phyloP scores from a whole-genome alignment of 2,329 filamentous ascomycete species.

The Aspergillus flavus region DNA sequence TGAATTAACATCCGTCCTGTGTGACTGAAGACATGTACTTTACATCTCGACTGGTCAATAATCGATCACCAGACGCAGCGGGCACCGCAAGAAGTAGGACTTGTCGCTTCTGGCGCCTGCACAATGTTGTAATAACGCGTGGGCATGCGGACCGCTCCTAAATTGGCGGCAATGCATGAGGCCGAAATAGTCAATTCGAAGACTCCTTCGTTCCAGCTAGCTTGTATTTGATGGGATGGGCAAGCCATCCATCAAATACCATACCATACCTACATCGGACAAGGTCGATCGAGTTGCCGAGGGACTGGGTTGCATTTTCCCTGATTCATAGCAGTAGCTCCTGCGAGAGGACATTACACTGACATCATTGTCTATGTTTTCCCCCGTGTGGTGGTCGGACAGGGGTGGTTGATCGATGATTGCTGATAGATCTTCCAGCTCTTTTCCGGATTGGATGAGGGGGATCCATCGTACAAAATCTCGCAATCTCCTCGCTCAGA shows the following conservation, averaged over 20 bases:
- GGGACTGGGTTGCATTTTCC: background rate
- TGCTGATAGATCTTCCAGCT: background rate
- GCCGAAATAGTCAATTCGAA: constrained; percentile 19
- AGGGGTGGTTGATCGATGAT: background rate
- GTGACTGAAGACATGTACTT: background rate
- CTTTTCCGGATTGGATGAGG: background rate
- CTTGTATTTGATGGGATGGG: background rate
- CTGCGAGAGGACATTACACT: constrained; percentile 7
- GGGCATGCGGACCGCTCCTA: constrained; percentile 10
- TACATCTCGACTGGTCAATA: background rate
- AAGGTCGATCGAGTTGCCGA: background rate
- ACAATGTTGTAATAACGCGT: constrained; percentile 29
- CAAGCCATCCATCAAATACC: background rate
- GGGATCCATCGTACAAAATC: background rate
- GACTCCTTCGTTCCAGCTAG: constrained; percentile 1
- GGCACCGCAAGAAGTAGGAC: constrained; percentile 3
- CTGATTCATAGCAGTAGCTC: background rate
- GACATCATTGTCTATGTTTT: constrained; percentile 17
- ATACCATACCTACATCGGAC: background rate
- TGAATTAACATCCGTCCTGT: constrained; percentile 5
- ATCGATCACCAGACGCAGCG: background rate
- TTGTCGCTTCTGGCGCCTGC: constrained; percentile 17
- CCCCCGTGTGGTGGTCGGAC: background rate
- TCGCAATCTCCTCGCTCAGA: background rate
- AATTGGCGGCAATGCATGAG: constrained; percentile 23